Base-by-base conservation (phyloP, 306 rosid species). In the Acacia acuminata region DNA sequence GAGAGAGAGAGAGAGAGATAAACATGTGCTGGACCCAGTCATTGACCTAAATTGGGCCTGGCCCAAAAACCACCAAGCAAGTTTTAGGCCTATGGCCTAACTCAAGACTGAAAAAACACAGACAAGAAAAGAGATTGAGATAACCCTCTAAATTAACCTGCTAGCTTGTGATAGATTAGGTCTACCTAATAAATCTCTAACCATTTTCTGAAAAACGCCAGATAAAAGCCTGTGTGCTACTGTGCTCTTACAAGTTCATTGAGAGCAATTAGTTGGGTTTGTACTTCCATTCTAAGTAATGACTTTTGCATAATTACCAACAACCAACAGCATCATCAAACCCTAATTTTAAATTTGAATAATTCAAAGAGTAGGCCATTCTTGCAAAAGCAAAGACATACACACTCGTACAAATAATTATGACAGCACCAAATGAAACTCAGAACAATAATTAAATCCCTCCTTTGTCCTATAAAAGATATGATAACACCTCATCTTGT, bases 381-480 rank as follows among this genome's bases (percentile, higher is more conserved):
- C 44, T 65, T 30, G 8, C n/a, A 56, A 19, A 67, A 75, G 58
- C 48, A 44, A 45, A 79, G 56, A 50, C 51, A 80, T 48, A 16
- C 25, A 30, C 42, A 27, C 24, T 38, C 42, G 7, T 40, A 80
- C 74, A 63, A 12, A 76, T 48, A 22, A 56, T 76, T 45, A 74
- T 20, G 40, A 71, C 79, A 77, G 66, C 82, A 77, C 65, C 56
- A 77, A 77, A 81, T 76, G 71, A 38, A 81, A 32, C 48, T 53
- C 67, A 50, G 32, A 40, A 75, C 82, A 51, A 85, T 68, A 76
- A 51, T 81, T 78, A 13, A 42, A 76, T 24, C 73, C 79, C 78
- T 75, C 77, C 32, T 76, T 70, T 55, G 66, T 42, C n/a, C 71
- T 76, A 73, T 22, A 75, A 38, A 51, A 76, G 82, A 58, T 84